Percentiles rank a stretch among this genome's conserved stretches.
Evolutionary conservation across 768 basidiomycete genomes (phyloP).

Genomic region (Flagelloscypha sp.): DNA sequence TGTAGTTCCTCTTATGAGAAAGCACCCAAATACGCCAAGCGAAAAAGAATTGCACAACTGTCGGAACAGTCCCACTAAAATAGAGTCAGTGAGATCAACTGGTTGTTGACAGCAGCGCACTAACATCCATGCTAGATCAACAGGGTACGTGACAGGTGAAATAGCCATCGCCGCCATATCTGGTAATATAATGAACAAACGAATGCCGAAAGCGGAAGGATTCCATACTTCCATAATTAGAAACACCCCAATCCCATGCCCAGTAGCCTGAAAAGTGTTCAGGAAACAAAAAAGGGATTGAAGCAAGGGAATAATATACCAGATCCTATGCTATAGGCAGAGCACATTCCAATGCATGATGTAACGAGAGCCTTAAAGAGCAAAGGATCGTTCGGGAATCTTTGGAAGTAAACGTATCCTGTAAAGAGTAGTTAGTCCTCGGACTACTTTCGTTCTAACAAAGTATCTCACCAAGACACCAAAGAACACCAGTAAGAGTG

Average conservation of each 20-base stretch:
- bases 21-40: conserved; percentile 6
- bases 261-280: neutral
- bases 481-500: no score
- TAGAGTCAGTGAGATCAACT: neutral
- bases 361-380: conserved; percentile 3
- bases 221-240: conserved; percentile 1
- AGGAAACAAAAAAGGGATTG: neutral
- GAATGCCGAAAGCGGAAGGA: neutral
- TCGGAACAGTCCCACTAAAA: conserved; percentile 1
- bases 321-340: neutral
- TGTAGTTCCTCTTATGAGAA: conserved; percentile 3
- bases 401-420: conserved; percentile 3
- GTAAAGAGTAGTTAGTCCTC: no score
- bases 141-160: neutral
- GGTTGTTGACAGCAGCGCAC: neutral
- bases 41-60: conserved; percentile 4
- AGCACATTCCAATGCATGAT: conserved; percentile 1
- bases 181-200: neutral
- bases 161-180: conserved; percentile 2
- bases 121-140: neutral
- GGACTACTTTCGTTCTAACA: no score
- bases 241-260: conserved; percentile 4
- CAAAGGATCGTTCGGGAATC: conserved; percentile 4
- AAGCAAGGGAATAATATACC: conserved; percentile 1
- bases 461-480: no score